Base-by-base conservation (phyloP, 129 eudicot species). In the Sambucus nigra region DNA sequence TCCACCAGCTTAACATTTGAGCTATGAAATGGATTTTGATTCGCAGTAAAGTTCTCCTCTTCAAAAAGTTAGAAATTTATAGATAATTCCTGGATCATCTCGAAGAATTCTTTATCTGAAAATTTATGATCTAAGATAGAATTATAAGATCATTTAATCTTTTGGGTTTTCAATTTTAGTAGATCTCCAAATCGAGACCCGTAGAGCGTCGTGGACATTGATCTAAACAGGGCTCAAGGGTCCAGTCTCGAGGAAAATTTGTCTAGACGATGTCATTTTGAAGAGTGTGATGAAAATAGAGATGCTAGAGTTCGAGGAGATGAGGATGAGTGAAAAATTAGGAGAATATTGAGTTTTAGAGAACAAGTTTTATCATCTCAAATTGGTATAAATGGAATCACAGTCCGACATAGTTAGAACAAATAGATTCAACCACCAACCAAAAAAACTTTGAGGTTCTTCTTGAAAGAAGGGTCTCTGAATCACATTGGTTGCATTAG, bases 101-200 rank as follows among this genome's bases (percentile, higher is more conserved):
- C 62, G 22, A 79, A 69, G 59, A 84, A 84, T 15, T 79, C 93
- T 13, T 91, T 94, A 18, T 85, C 99, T 3, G 95, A 86, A 51
- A 79, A 82, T 12, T 73, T 70, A 35, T n/a, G n/a, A 69, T 71
- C 87, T 49, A 85, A 71, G 28, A 72, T 81, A 6, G 86, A 83
- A 53, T 81, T 78, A 17, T 61, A 69, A 16, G 76, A 67, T 40
- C 86, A 28, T 59, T 60, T 65, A 51, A 75, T 64, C 0, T 67
- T 41, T 5, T 63, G 14, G 29, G 39, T 20, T 39, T 69, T 56
- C 5, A 67, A 27, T 29, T 63, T 64, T 10, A 58, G 60, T 15
- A 17, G 45, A 39, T 80, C 86, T 15, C 61, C 69, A 4, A 87
- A 85, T 10, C 69, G 67, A 60, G 82, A 63, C 64, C 87, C 62